phyloP scores from a whole-genome alignment of 805 yeast species.

The Myxozyma kluyveri region DNA sequence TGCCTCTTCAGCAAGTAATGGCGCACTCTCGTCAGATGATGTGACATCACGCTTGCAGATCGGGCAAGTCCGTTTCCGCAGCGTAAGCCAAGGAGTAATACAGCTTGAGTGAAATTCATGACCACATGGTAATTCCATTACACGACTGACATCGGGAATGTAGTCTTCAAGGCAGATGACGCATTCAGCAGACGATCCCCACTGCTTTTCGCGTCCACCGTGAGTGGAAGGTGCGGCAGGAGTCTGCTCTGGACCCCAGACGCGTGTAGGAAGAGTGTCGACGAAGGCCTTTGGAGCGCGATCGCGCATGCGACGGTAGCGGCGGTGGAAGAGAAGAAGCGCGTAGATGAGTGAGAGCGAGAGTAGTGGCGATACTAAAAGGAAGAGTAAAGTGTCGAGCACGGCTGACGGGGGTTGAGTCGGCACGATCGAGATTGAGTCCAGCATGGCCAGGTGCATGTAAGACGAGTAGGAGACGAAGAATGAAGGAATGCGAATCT shows the following conservation, averaged over 20 bases:
- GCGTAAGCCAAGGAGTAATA: constrained; percentile 58
- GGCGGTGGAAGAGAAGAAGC: constrained; percentile 39
- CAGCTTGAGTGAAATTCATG: constrained; percentile 61
- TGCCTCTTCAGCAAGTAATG: constrained; percentile 5
- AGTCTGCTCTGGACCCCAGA: constrained; percentile 35
- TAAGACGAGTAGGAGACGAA: constrained; percentile 51
- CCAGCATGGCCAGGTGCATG: constrained; percentile 23
- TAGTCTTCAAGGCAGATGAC: constrained; percentile 59
- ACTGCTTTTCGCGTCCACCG: constrained; percentile 35
- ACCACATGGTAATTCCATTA: constrained; percentile 56
- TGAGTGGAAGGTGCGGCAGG: constrained; percentile 2
- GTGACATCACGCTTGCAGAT: constrained; percentile 51
- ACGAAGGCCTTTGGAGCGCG: constrained; percentile 42
- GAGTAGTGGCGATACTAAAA: constrained; percentile 43
- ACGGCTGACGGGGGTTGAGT: constrained; percentile 37
- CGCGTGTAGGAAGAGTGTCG: constrained; percentile 39
- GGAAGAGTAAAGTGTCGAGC: constrained; percentile 39
- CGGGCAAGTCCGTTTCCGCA: constrained; percentile 56
- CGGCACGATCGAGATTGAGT: constrained; percentile 30
- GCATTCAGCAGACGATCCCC: constrained; percentile 53
- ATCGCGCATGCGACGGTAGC: constrained; percentile 37
- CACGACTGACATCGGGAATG: constrained; percentile 46
- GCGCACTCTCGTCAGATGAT: neutral
- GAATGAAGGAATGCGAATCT: constrained; percentile 50
- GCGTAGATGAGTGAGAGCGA: constrained; percentile 41